A percentile compares a stretch with the other conserved stretches of the same genome.
These are phyloP conservation scores for Flaveria ramosissima DNA, from an alignment of 129 eudicot species.

Conservation along the genomic window DNA sequence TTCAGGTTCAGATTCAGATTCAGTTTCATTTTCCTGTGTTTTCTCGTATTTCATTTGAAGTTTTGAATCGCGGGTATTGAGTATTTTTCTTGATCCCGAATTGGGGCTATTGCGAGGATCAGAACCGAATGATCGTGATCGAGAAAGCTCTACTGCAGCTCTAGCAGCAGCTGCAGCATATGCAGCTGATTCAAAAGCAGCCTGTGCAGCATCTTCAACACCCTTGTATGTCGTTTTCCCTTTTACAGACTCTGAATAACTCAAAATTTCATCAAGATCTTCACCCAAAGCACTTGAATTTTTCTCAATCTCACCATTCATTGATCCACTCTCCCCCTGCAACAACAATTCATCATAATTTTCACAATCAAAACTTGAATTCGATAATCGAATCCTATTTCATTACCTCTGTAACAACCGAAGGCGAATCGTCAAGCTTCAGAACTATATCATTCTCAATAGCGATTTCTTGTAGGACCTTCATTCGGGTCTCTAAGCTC, in stretches of 20 bases:
- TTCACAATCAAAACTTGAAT: not conserved
- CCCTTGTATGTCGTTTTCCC: conserved; percentile 55
- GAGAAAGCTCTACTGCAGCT: conserved; percentile 84
- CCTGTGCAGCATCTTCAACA: conserved; percentile 90
- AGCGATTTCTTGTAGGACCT: conserved; percentile 71
- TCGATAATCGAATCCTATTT: not conserved
- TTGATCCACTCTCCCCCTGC: conserved; percentile 24
- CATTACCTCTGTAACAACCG: conserved; percentile 16
- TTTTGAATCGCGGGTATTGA: conserved; percentile 19
- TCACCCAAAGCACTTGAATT: conserved; percentile 8
- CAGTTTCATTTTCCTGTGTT: not conserved
- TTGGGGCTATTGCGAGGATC: conserved; percentile 45
- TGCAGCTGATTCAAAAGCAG: conserved; percentile 81
- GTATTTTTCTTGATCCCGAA: conserved; percentile 29
- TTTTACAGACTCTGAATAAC: conserved; percentile 44
- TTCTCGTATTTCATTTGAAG: conserved; percentile 1
- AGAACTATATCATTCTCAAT: conserved; percentile 54
- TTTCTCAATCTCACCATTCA: conserved; percentile 4
- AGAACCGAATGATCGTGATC: conserved; percentile 52
- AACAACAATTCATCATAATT: conserved; percentile 16
- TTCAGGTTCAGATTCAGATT: conserved; percentile 28
- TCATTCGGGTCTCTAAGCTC: conserved; percentile 58
- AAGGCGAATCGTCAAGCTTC: conserved; percentile 44
- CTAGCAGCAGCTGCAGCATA: conserved; percentile 89
- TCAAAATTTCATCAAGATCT: conserved; percentile 36